phyloP scores from a whole-genome alignment of 2,329 filamentous ascomycete species.

The Mycocentrospora acerina region DNA sequence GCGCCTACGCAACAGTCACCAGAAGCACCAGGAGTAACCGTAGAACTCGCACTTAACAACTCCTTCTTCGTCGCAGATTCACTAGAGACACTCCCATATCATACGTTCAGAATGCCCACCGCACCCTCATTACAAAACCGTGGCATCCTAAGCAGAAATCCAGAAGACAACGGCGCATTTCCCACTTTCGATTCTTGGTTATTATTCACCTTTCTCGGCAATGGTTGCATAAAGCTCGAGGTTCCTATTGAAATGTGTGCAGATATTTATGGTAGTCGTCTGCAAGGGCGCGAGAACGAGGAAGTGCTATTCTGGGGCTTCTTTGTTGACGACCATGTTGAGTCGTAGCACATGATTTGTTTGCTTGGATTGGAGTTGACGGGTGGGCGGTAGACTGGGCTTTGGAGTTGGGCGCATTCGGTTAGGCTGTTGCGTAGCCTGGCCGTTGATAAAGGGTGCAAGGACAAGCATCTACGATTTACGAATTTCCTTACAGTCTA shows the following conservation, averaged over 20 bases:
- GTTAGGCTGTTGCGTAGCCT: constrained; percentile 8
- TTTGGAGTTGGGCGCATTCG: constrained; percentile 37
- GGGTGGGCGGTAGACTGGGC: constrained; percentile 23
- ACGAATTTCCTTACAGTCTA: constrained; percentile 34
- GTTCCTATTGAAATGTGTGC: constrained; percentile 42
- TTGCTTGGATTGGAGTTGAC: constrained; percentile 25
- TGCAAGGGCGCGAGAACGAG: constrained; percentile 34
- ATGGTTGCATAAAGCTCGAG: constrained; percentile 39
- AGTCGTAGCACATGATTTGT: constrained; percentile 17
- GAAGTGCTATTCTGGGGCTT: constrained; percentile 41
- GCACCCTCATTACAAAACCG: constrained; percentile 36
- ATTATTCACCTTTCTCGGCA: constrained; percentile 40
- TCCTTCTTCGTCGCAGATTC: constrained; percentile 40
- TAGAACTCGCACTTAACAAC: constrained; percentile 36
- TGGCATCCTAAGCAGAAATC: constrained; percentile 35
- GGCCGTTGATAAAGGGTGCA: constrained; percentile 23
- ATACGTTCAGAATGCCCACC: constrained; percentile 34
- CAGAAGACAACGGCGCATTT: constrained; percentile 31
- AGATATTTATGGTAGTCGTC: constrained; percentile 33
- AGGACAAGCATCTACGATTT: constrained; percentile 32
- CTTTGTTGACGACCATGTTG: constrained; percentile 34
- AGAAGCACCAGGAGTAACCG: constrained; percentile 15
- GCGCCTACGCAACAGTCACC: constrained; percentile 1
- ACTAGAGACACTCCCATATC: constrained; percentile 38
- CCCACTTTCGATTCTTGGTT: constrained; percentile 41